Conservation (phyloP, 2,329 filamentous ascomycete species). For the Claviceps pusilla region DNA sequence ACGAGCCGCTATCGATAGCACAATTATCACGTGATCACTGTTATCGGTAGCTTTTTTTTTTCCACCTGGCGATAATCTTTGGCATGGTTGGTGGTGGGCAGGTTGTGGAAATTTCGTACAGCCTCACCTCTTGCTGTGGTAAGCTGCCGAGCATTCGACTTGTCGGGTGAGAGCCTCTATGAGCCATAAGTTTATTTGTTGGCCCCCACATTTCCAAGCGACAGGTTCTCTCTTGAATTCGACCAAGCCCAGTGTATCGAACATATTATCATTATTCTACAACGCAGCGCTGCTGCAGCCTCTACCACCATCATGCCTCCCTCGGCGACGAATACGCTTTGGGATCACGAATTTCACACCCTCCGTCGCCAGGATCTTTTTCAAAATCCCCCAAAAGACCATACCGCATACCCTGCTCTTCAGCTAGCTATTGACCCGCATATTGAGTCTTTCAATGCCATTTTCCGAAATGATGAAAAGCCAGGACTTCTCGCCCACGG, state of each 20-base stretch:
- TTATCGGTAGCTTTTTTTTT: constrained; percentile 18
- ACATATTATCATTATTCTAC: background rate
- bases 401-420: constrained; percentile 73
- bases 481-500: constrained; percentile 50
- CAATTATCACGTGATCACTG: constrained; percentile 9
- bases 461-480: constrained; percentile 58
- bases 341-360: constrained; percentile 78
- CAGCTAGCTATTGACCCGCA: constrained; percentile 80
- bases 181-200: background rate
- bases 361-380: constrained; percentile 79
- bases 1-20: constrained; percentile 11
- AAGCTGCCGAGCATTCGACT: constrained; percentile 4
- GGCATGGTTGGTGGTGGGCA: constrained; percentile 1
- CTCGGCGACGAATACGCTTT: constrained; percentile 49
- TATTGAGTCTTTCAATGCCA: constrained; percentile 85
- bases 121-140: constrained; percentile 13
- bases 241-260: too few relatives aligned
- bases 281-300: constrained; percentile 1
- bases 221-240: background rate
- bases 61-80: constrained; percentile 6
- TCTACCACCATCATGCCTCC: constrained; percentile 32
- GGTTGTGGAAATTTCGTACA: constrained; percentile 11
- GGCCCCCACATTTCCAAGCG: background rate
- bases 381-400: constrained; percentile 71
- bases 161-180: background rate